Evolutionary conservation across 257 asterid species (phyloP), one percentile per base, ranked within the genome.

Genomic region (Perilla frutescens): DNA sequence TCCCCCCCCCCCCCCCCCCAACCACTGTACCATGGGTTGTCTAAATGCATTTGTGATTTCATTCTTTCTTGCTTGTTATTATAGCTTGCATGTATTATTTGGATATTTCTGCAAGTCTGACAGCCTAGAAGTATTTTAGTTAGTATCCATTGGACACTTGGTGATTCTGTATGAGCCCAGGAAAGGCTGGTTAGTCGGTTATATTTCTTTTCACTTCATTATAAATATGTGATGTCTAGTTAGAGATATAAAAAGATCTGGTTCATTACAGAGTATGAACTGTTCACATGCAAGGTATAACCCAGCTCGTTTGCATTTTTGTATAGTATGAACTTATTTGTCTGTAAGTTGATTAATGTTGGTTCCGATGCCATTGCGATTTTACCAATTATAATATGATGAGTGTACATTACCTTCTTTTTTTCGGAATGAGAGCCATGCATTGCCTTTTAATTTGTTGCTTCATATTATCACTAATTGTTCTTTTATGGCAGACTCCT

Each of bases 371-470:
- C 60, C 11, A 45, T 65, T 74, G 73, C 57, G 50, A 32, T 37
- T 65, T 55, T 57, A 58, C 40, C 26, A 20, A 20, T 20, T 20
- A 20, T 7, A 11, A 15, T 63, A 55, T 44, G 63, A 15, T 62
- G 36, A 75, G 37, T 32, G 13, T 48, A 50, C 12, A 56, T 6
- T 36, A 45, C 41, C 54, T 34, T 26, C n/a, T 49, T 66, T 58
- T 57, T 36, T 34, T 36, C 5, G 7, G 44, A 59, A 37, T 50
- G 55, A 47, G 53, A 31, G 13, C 40, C 53, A 14, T 43, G 58
- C 48, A 59, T 59, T 59, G 65, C 47, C 12, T 73, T 73, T 53
- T 47, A 48, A 55, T 71, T 71, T 57, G 68, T 71, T 66, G 56
- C 59, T 62, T 40, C 66, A 29, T 63, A 36, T 31, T 66, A 50